Conservation (phyloP, 345 rosid genomes). For the Populus ilicifolia region DNA sequence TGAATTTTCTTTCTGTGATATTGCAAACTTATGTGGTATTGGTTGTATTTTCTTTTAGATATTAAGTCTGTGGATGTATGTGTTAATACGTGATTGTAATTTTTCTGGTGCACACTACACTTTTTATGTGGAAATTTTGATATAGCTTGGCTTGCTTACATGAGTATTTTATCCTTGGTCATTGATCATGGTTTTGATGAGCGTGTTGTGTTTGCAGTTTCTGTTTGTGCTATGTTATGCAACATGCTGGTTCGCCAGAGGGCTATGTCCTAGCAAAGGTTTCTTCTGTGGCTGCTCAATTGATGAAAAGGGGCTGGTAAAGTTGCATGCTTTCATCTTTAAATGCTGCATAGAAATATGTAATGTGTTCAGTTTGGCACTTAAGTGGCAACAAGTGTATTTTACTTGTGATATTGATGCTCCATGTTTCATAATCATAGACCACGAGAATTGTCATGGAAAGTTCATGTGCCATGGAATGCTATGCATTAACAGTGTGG, state of each 20-base stretch:
- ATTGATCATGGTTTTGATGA: neutral
- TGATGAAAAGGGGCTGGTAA: constrained; percentile 99
- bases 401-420: neutral
- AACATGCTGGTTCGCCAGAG: constrained; percentile 74
- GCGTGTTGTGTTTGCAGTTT: constrained; percentile 48
- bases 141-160: too few species aligned
- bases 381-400: neutral
- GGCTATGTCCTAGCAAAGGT: constrained; percentile 86
- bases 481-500: too few species aligned
- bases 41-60: too few species aligned
- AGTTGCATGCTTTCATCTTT: constrained; percentile 10
- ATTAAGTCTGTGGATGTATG: too few species aligned
- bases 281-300: constrained; percentile 92
- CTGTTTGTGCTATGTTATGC: constrained; percentile 74
- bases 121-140: too few species aligned
- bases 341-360: neutral
- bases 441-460: neutral
- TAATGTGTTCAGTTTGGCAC: too few species aligned
- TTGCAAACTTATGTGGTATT: neutral
- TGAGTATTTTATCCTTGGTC: neutral
- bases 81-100: too few species aligned
- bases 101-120: too few species aligned
- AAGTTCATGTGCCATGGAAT: neutral
- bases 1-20: neutral
- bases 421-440: constrained; percentile 4